A percentile compares a stretch with the other conserved stretches of the same genome.
These are phyloP conservation scores for Metschnikowia dekortorum DNA, from an alignment of 805 yeast genomes.

Conservation along the genomic window DNA sequence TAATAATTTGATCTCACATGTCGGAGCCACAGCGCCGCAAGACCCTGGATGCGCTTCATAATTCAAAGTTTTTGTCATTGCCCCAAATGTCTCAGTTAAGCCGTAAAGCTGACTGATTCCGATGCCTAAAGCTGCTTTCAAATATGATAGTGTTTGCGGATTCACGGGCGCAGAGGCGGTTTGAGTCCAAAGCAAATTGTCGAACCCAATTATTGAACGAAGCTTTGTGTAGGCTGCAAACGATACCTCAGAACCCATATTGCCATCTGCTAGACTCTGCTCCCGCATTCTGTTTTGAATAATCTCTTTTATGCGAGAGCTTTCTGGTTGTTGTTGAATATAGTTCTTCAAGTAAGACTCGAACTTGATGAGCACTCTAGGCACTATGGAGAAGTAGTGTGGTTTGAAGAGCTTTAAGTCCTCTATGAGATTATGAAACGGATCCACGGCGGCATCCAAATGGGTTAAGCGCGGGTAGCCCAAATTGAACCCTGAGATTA, in stretches of 20 bases:
- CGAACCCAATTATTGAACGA: constrained; percentile 16
- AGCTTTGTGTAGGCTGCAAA: constrained; percentile 14
- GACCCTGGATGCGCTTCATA: constrained; percentile 48
- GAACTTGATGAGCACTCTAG: constrained; percentile 54
- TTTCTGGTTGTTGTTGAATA: constrained; percentile 25
- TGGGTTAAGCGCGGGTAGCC: constrained; percentile 35
- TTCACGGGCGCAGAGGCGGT: constrained; percentile 24
- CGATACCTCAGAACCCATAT: constrained; percentile 19
- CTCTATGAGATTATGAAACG: constrained; percentile 39
- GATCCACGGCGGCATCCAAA: background rate
- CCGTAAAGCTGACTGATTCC: constrained; percentile 69
- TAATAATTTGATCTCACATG: constrained; percentile 47
- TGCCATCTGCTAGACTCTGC: constrained; percentile 29
- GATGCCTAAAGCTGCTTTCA: constrained; percentile 47
- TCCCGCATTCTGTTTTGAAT: constrained; percentile 23
- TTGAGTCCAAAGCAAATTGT: constrained; percentile 17
- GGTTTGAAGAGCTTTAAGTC: constrained; percentile 56
- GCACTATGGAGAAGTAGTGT: constrained; percentile 50
- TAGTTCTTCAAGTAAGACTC: constrained; percentile 39
- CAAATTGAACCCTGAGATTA: constrained; percentile 23
- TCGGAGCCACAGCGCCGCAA: constrained; percentile 53
- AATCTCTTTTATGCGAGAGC: constrained; percentile 22
- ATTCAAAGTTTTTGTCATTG: constrained; percentile 35
- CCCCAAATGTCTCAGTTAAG: constrained; percentile 61
- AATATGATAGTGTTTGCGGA: constrained; percentile 15